phyloP scores from a whole-genome alignment of 495 filamentous ascomycete genomes.

The Xylaria telfairii region DNA sequence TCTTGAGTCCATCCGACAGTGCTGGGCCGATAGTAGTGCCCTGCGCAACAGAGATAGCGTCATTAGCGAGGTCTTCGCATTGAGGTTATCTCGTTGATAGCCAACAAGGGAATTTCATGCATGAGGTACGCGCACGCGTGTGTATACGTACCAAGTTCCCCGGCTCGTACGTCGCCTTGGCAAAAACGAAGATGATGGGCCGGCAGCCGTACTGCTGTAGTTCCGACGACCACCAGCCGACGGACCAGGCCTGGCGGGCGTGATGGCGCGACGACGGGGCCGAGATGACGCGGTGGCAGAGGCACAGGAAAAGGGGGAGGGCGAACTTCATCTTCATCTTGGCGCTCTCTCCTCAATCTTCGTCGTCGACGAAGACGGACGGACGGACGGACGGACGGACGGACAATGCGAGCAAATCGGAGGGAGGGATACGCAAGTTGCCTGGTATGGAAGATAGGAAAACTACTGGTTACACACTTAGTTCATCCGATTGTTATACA shows the following conservation, averaged over 20 bases:
- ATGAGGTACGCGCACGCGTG: neutral
- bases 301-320: slow-evolving; percentile 21
- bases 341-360: neutral
- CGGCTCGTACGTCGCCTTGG: slow-evolving; percentile 54
- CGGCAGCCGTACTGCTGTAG: slow-evolving; percentile 48
- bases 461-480: neutral
- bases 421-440: neutral
- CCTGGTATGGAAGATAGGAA: neutral
- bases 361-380: neutral
- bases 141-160: slow-evolving; percentile 56
- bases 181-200: slow-evolving; percentile 53
- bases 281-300: slow-evolving; percentile 22
- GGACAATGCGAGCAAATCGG: neutral
- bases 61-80: slow-evolving; percentile 8
- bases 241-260: slow-evolving; percentile 36
- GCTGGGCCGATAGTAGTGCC: slow-evolving; percentile 49
- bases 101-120: neutral
- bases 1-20: slow-evolving; percentile 46
- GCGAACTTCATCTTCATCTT: slow-evolving; percentile 28
- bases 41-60: slow-evolving; percentile 32
- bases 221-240: slow-evolving; percentile 45
- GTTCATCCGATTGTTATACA: neutral
- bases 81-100: neutral
- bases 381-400: neutral
- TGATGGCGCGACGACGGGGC: slow-evolving; percentile 24